A percentile compares a stretch with the other conserved stretches of the same genome.
phyloP scores from a whole-genome alignment of 2,329 filamentous ascomycete genomes.

The Xylariaceae sp. region DNA sequence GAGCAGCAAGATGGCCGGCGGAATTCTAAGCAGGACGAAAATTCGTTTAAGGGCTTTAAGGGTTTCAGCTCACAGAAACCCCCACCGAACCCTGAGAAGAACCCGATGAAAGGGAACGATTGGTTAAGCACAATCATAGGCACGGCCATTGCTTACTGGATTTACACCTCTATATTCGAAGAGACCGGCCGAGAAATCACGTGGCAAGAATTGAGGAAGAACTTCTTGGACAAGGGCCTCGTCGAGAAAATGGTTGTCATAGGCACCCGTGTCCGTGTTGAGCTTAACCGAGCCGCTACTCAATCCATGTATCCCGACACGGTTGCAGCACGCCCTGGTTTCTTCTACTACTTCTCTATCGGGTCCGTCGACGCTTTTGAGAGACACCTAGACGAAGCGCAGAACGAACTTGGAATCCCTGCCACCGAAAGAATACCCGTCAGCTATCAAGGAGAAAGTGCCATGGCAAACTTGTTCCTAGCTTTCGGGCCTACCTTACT shows the following conservation, averaged over 20 bases:
- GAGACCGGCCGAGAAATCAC: slow-evolving; percentile 75
- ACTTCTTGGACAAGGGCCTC: slow-evolving; percentile 93
- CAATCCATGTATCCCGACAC: slow-evolving; percentile 76
- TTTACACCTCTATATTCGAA: slow-evolving; percentile 47
- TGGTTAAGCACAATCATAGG: slow-evolving; percentile 57
- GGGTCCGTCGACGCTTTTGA: slow-evolving; percentile 95
- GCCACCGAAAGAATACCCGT: slow-evolving; percentile 89
- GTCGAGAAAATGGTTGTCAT: slow-evolving; percentile 91
- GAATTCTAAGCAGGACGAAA: slow-evolving; percentile 13
- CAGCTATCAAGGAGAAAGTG: slow-evolving; percentile 78
- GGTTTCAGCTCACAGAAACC: slow-evolving; percentile 27
- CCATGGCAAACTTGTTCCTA: slow-evolving; percentile 71
- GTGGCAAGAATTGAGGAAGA: slow-evolving; percentile 93
- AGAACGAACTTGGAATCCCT: slow-evolving; percentile 85
- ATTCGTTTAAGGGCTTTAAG: slow-evolving; percentile 33
- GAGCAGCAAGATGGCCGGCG: slow-evolving; percentile 10
- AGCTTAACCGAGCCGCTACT: slow-evolving; percentile 75
- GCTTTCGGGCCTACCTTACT: slow-evolving; percentile 85
- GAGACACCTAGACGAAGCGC: slow-evolving; percentile 82
- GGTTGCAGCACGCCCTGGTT: slow-evolving; percentile 66
- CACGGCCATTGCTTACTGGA: slow-evolving; percentile 46
- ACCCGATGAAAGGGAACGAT: slow-evolving; percentile 30
- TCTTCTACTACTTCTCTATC: slow-evolving; percentile 92
- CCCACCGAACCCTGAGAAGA: slow-evolving; percentile 16
- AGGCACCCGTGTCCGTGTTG: slow-evolving; percentile 75